Evolutionary conservation across 2,329 filamentous ascomycete species (phyloP).

Genomic region (Lecanicillium sp.): DNA sequence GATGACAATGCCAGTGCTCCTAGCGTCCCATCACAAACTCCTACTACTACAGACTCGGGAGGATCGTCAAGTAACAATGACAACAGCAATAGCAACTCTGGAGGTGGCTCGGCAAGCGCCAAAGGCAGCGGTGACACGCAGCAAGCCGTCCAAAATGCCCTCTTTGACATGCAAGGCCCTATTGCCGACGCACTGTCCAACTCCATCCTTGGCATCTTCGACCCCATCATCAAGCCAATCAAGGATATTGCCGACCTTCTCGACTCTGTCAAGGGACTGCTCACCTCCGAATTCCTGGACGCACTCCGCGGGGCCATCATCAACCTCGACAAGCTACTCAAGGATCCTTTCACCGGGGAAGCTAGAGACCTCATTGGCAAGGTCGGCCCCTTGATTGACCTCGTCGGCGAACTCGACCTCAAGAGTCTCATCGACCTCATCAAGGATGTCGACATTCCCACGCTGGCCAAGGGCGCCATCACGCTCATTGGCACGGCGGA

Average conservation of each 20-base stretch:
- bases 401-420: constrained; percentile 24
- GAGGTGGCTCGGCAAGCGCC: too few species aligned
- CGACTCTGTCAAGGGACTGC: constrained; percentile 22
- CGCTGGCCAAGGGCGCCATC: constrained; percentile 21
- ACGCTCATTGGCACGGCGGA: constrained; percentile 25
- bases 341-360: constrained; percentile 26
- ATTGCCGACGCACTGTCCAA: too few species aligned
- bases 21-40: too few species aligned
- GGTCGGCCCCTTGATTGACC: constrained; percentile 20
- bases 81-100: constrained; percentile 8
- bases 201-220: constrained; percentile 12
- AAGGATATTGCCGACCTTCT: constrained; percentile 19
- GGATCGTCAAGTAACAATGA: too few species aligned
- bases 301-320: constrained; percentile 32
- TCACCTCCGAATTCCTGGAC: constrained; percentile 30
- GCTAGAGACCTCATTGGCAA: constrained; percentile 18
- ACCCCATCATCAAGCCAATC: constrained; percentile 15
- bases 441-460: constrained; percentile 21
- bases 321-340: constrained; percentile 28
- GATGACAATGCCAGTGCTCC: too few species aligned
- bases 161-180: too few species aligned
- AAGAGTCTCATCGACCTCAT: constrained; percentile 23
- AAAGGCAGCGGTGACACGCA: constrained; percentile 11
- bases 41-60: too few species aligned
- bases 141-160: constrained; percentile 5